Base-by-base conservation (phyloP, 2,329 filamentous ascomycete genomes). In the Aspergillus sp. region DNA sequence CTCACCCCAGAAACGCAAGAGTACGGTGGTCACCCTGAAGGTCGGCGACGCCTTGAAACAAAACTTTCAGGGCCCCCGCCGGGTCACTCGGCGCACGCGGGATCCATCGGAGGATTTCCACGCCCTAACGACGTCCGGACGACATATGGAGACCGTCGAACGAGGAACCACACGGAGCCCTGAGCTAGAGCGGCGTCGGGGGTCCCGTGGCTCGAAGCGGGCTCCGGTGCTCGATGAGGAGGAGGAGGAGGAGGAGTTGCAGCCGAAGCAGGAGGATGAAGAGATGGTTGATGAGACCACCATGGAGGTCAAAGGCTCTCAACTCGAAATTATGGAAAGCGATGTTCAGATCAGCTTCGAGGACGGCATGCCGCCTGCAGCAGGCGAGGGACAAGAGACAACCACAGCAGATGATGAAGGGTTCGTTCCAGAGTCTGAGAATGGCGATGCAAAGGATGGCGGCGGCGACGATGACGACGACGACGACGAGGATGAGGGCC, bases 31-130 rank as follows among this genome's bases (percentile, higher is more conserved):
- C 25, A 74, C 64, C 21, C 57, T 75, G 58, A 75, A 75, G 63
- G 59, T 74, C 17, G 61, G 71, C 28, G 65, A 69, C 43, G 64
- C 66, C 21, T 63, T 72, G 30, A 69, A 69, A 58, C 58, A 73
- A n/a, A 56, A 65, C 51, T 59, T 70, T 58, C 60, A 67, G 55
- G 61, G 63, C 67, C 78, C 61, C 64, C 69, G 86, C 64, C 81
- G 85, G 63, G 87, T 82, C 64, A 87, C 84, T 69, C 85, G 87
- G 49, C 79, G 85, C 17, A 86, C 82, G 23, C 84, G 85, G 63
- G 84, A 85, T 64, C 77, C 82, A 4, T 81, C 84, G 25, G 81
- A 84, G 38, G 81, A 84, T 36, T 80, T 88, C 13, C 75, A 86
- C 49, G 84, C 82, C 15, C 75, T 88, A 48, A 84, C 85, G 3